These are phyloP conservation scores for Trichoderma simmonsii DNA, from an alignment of 2,329 filamentous ascomycete species.

Conservation along the genomic window DNA sequence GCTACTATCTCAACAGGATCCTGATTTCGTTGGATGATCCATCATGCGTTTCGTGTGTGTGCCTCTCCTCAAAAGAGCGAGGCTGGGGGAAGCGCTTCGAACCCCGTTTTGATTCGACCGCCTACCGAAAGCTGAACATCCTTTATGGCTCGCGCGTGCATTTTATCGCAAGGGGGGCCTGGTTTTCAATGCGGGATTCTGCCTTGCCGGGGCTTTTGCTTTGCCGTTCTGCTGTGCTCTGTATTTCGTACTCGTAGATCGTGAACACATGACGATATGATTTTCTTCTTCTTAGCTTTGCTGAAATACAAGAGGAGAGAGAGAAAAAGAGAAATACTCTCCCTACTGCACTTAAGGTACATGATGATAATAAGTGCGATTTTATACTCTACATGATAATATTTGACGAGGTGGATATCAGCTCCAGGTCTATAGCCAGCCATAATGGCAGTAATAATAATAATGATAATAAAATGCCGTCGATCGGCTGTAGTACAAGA, in stretches of 20 bases:
- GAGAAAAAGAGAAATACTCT: background rate
- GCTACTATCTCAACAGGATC: background rate
- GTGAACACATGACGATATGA: background rate
- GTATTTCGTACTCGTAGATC: background rate
- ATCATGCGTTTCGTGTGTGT: background rate
- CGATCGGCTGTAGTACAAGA: background rate
- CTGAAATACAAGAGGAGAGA: background rate
- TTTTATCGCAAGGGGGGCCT: background rate
- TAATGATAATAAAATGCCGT: background rate
- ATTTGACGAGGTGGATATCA: background rate
- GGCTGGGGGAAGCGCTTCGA: slow-evolving; percentile 1
- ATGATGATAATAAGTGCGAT: background rate
- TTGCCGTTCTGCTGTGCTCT: background rate
- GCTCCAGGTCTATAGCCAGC: slow-evolving; percentile 5
- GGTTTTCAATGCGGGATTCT: background rate
- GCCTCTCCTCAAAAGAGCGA: background rate
- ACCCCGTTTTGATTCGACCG: slow-evolving; percentile 1
- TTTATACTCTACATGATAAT: background rate
- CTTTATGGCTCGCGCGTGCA: background rate
- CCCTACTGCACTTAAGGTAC: background rate
- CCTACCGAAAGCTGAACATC: slow-evolving; percentile 1
- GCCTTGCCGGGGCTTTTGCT: background rate
- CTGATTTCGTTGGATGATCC: background rate
- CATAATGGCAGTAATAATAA: background rate
- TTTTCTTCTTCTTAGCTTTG: background rate